Evolutionary conservation across 148 eudicot species (phyloP), one percentile per base, ranked within the genome.

Genomic region (Rhododendron kiyosumense): DNA sequence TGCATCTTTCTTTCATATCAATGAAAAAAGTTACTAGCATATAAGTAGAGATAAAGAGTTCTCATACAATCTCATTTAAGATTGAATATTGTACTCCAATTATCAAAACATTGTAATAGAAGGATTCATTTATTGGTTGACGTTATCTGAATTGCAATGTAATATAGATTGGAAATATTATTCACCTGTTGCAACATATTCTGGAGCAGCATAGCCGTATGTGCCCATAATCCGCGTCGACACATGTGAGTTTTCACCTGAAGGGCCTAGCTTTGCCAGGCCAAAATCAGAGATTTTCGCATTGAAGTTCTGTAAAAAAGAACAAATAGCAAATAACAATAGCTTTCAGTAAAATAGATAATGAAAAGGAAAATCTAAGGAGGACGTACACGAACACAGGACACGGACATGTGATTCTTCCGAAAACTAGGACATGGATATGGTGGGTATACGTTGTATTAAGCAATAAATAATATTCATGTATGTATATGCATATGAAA

Each of bases 161-260:
- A 17, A 78, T 46, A 45, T 12, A 82, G 52, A 26, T 3, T 12
- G 28, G 14, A 1, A 71, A 10, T 61, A 78, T 41, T 2, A 43
- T 34, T 88, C 74, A 93, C 95, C 94, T 85, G 95, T 93, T 71
- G 94, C 91, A 82, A 93, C 81, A 81, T 93, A 93, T 86, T 92
- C 95, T 61, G 95, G 95, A 79, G 95, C 95, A 32, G 91, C 92
- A 84, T 93, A 93, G 65, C 95, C 95, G 46, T 81, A 78, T 57
- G 95, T 48, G 34, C 81, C 88, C 82, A 82, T 57, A 57, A 86
- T 48, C 75, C 75, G 69, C 0, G 88, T 86, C 17, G 43, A 7
- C 73, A 86, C 85, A 15, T 74, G 79, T 0, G 88, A 57, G 43
- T 86, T 54, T 51, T 34, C 88, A 82, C 73, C 82, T 5, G 85